Evolutionary conservation across 352 stramenopile genomes (phyloP), one percentile per base, ranked within the genome.

Genomic region (Pythium chondricola): DNA sequence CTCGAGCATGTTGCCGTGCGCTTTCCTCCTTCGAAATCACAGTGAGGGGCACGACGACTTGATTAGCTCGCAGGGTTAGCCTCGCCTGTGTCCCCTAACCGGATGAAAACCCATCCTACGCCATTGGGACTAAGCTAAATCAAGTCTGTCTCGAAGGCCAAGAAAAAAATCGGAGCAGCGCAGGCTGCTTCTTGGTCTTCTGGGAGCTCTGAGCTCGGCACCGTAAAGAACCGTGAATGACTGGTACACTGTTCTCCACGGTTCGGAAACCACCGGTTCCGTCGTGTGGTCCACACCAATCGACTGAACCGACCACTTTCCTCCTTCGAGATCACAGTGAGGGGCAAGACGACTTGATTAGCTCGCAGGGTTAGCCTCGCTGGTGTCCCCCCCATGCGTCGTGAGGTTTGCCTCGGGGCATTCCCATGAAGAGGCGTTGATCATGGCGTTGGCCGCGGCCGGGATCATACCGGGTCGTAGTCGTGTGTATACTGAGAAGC

Each of bases 1-100:
- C 51, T 85, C 66, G 10, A 82, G 60, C 70, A 85, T 85, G 27
- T 29, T 57, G 22, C 17, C 40, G 6, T 22, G 5, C 22, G 11
- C 29, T 42, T 4, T 6, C 9, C 10, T 29, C 32, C 36, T 26
- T 22, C n/a, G n/a, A n/a, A n/a, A n/a, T n/a, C n/a, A n/a, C n/a
- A n/a, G n/a, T n/a, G n/a, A n/a, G n/a, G n/a, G n/a, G n/a, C n/a
- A n/a, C n/a, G n/a, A n/a, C n/a, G n/a, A n/a, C n/a, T n/a, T n/a
- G n/a, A n/a, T n/a, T n/a, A n/a, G n/a, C n/a, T n/a, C n/a, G n/a
- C n/a, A n/a, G n/a, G n/a, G n/a, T n/a, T n/a, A n/a, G n/a, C n/a
- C n/a, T n/a, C n/a, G n/a, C n/a, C n/a, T n/a, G n/a, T n/a, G n/a
- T n/a, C n/a, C n/a, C n/a, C n/a, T n/a, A n/a, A n/a, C n/a, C n/a